phyloP scores from a whole-genome alignment of 164 flowering plant species.

The grape (Vitis vinifera) region ASM3070453v1 NC_081815.1:1035001-1035500 shows the following conservation, averaged over 20 bases:
- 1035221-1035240: neutral
- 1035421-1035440: neutral
- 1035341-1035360: slow-evolving; percentile 66
- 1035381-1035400: slow-evolving; percentile 40
- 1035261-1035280: neutral
- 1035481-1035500: neutral
- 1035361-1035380: slow-evolving; percentile 54
- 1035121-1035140: slow-evolving; percentile 37
- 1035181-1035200: slow-evolving; percentile 12
- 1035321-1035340: slow-evolving; percentile 58
- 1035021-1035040: slow-evolving; percentile 33
- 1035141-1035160: slow-evolving; percentile 47
- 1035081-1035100: neutral
- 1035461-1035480: neutral
- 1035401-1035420: no score
- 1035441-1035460: neutral
- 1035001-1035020: slow-evolving; percentile 47
- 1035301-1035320: slow-evolving; percentile 52
- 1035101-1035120: slow-evolving; percentile 40
- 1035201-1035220: slow-evolving; percentile 14
- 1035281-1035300: slow-evolving; percentile 30
- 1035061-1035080: neutral
- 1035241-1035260: slow-evolving; percentile 15
- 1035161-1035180: slow-evolving; percentile 36
- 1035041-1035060: neutral